Evolutionary conservation across 805 yeast species (phyloP).

Genomic region (Barnettozyma wickerhamii): DNA sequence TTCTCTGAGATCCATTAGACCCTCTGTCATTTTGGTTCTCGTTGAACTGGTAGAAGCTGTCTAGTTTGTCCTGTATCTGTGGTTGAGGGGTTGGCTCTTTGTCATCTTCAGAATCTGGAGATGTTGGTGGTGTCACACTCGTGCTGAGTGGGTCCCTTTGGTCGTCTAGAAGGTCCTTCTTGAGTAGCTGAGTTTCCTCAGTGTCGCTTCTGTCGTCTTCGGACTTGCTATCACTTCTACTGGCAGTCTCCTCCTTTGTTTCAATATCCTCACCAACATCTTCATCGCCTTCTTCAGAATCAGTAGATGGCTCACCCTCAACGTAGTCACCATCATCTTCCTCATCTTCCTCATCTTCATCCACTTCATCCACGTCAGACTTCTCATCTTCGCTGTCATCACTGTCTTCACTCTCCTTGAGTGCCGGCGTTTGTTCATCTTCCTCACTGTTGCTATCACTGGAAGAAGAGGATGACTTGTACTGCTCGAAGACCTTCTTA

Average conservation of each 20-base stretch:
- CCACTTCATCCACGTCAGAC: conserved; percentile 9
- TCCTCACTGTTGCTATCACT: conserved; percentile 23
- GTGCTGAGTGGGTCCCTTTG: conserved; percentile 5
- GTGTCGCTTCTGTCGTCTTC: conserved; percentile 12
- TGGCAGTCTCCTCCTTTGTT: conserved; percentile 4
- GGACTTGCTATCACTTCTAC: conserved; percentile 11
- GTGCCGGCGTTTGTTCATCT: too few species aligned
- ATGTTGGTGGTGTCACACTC: conserved; percentile 27
- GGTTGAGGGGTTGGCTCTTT: conserved; percentile 29
- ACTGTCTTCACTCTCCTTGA: too few species aligned
- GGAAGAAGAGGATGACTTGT: conserved; percentile 10
- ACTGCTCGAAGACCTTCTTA: conserved; percentile 20
- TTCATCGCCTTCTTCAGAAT: conserved; percentile 11
- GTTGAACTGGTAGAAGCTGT: conserved; percentile 52
- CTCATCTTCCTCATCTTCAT: conserved; percentile 14
- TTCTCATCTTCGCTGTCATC: conserved; percentile 25
- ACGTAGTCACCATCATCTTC: conserved; percentile 8
- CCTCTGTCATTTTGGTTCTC: conserved; percentile 62
- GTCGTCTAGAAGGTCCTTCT: conserved; percentile 25
- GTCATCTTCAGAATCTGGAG: conserved; percentile 31
- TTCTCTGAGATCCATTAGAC: conserved; percentile 51
- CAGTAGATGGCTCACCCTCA: neutral
- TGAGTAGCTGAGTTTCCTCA: conserved; percentile 12
- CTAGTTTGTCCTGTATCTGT: conserved; percentile 38
- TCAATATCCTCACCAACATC: conserved; percentile 16